Evolutionary conservation across 2,329 filamentous ascomycete genomes (phyloP).

Genomic region (Ceratocystis diversiconidia): DNA sequence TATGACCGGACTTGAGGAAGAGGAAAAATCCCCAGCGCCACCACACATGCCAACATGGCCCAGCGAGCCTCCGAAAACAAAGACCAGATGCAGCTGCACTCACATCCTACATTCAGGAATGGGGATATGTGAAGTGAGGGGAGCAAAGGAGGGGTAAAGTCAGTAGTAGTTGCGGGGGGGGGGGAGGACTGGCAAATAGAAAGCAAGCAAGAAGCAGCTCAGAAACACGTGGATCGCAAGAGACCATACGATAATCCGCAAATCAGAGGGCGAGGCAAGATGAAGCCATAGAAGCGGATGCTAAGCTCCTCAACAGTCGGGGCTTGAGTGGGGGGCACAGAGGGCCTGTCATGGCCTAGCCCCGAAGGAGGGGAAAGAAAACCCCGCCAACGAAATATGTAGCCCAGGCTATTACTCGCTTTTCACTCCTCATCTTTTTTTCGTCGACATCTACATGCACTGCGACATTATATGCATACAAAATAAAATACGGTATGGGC

Average conservation of each 20-base stretch:
- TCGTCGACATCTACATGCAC: not conserved
- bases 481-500: not conserved
- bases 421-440: not conserved
- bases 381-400: not conserved
- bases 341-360: not conserved
- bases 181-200: not conserved
- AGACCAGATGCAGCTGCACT: not conserved
- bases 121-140: not conserved
- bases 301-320: not conserved
- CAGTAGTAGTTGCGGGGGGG: not conserved
- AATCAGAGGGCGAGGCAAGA: not conserved
- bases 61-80: not conserved
- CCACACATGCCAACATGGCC: not conserved
- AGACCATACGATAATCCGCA: not conserved
- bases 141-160: not conserved
- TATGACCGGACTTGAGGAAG: not conserved
- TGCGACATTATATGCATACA: constrained; percentile 2
- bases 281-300: not conserved
- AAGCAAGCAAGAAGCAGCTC: not conserved
- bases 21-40: not conserved
- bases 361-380: not conserved
- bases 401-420: not conserved
- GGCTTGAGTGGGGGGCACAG: not conserved
- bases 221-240: not conserved
- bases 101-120: not conserved